phyloP scores from a whole-genome alignment of 371 early-diverging fungal genomes.

The Capillidium heterosporum region DNA sequence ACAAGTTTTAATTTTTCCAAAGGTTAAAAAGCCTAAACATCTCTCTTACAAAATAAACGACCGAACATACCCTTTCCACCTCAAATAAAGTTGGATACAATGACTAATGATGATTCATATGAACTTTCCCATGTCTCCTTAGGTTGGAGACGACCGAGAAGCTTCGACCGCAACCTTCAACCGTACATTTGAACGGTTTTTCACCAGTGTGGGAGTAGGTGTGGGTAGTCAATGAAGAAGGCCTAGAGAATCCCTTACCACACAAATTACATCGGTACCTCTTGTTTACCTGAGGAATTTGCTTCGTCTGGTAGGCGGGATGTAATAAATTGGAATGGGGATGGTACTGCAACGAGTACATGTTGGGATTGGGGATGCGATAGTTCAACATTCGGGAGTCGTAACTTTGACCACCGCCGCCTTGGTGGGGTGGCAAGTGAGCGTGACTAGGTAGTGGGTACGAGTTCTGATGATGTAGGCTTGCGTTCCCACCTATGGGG shows the following conservation, averaged over 20 bases:
- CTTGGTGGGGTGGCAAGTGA: neutral
- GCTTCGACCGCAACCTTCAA: slow-evolving; percentile 17
- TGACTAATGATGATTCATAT: neutral
- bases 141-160: slow-evolving; percentile 13
- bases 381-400: neutral
- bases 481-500: neutral
- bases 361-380: neutral
- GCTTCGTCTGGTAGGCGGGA: neutral
- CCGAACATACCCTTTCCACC: no score
- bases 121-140: slow-evolving; percentile 10
- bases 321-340: no score
- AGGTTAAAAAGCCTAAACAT: no score
- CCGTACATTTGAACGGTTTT: slow-evolving; percentile 18
- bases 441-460: no score
- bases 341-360: neutral
- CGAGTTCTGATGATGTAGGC: no score
- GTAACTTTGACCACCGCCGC: neutral
- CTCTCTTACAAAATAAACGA: no score
- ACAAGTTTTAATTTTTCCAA: no score
- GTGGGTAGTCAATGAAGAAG: slow-evolving; percentile 23
- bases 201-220: slow-evolving; percentile 21
- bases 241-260: slow-evolving; percentile 48
- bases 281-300: neutral
- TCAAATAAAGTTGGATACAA: no score
- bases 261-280: slow-evolving; percentile 49